Base-by-base conservation (phyloP, 2,329 filamentous ascomycete species). In the Aspergillus arachidicola region DNA sequence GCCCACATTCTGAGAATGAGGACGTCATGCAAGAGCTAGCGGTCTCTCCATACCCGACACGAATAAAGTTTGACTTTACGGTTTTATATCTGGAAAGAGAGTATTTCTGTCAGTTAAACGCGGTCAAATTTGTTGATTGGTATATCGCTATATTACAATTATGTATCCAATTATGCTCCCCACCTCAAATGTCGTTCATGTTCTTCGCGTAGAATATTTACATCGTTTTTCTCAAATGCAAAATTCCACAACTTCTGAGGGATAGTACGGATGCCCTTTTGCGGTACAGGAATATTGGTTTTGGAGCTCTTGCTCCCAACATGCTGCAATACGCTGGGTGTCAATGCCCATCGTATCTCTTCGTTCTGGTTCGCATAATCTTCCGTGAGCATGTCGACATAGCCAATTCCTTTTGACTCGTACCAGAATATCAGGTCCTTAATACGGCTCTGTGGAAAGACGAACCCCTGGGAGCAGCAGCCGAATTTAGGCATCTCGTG, bases 251-350 rank as follows among this genome's bases (percentile, higher is more conserved):
- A 23, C 12, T 6, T 45, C 21, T 45, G 4, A 23, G 41, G 19
- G 41, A 45, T 12, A 21, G 41, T 45, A 21, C 41, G 41, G 41
- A 21, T n/a, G 41, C 41, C 41, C 41, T 45, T 45, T 6, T 21
- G 41, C n/a, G n/a, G 19, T 9, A 45, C 10, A 10, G n/a, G 41
- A 5, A 3, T 45, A 21, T 21, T 45, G 4, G 41, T 50, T 64
- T 80, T 80, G 6, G 73, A 76, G 57, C 76, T 82, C 66, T 72
- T 76, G 38, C 75, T 64, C 4, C 81, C 80, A 21, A 82, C 69
- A 67, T 83, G 81, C 68, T 83, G 81, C 32, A 83, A 64, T 3
- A 83, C 68, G 53, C 74, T 78, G 1, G 81, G 81, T 6, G 75
- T 78, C 23, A 82, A 57, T 2, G 79, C 80, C 71, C 76, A 83